Evolutionary conservation across 2,329 filamentous ascomycete genomes (phyloP), one percentile per base, ranked within the genome.

Genomic region (Elsinoe batatas): DNA sequence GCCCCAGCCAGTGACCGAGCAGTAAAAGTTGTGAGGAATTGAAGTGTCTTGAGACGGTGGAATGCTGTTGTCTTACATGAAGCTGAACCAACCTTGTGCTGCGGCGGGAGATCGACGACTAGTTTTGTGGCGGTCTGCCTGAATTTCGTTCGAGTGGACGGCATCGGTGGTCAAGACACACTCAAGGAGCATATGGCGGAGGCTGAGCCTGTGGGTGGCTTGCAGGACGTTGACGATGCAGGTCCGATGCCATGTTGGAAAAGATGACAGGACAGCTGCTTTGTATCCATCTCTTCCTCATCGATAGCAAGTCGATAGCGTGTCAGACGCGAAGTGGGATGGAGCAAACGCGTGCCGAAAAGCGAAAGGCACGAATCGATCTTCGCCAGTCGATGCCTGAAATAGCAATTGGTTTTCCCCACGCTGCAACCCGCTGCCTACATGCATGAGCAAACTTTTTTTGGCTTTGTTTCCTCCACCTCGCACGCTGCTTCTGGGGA

Each of bases 351-450:
- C 26, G 26, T 30, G 26, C 26, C 26, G 26, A 30, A 30, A 30
- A 30, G 26, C 15, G 44, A 35, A 49, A 49, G 26, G 26, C 13
- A 49, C 30, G 44, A 33, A 49, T 35, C 30, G 44, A 49, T 49
- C 44, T 33, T 49, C 44, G 44, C 20, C 26, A 33, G 26, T 22
- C 10, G 15, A 33, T 33, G 44, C 44, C 44, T 33, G 13, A 49
- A 33, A 49, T 18, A 49, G 44, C 32, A 10, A 49, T 33, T 15
- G 44, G 44, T 22, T 49, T 49, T 49, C 44, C 44, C 44, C 44
- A 49, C 26, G 44, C 44, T 47, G 43, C 40, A 17, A 15, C 37
- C 37, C n/a, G 13, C 37, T 8, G 22, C 22, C 22, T 5, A 22
- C 22, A 22, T 22, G 22, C 3, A 22, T 22, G 22, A 22, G 22